Evolutionary conservation across 768 basidiomycete genomes (phyloP), one percentile per base, ranked within the genome.

Genomic region (Phallus indusiatus): DNA sequence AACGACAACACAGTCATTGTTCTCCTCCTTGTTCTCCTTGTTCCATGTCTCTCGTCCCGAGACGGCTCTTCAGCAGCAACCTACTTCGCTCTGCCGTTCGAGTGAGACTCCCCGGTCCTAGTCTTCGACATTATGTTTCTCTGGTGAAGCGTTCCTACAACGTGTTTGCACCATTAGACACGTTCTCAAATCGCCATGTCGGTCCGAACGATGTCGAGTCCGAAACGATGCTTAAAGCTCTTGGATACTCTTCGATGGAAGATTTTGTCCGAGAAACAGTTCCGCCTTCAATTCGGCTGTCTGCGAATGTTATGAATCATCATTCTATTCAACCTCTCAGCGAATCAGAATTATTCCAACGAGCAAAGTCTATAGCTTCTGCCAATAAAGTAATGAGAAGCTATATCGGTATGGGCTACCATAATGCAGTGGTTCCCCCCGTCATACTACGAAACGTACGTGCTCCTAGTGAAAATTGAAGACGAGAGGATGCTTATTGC

Each of bases 351-450:
- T 77, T 99, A 47, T 75, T 85, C 56, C 72, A 75, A 18, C 76
- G 89, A 56, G 93, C 90, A 0, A 86, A 84, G 68, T 79, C 80
- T 64, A 74, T 98, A 10, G 94, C 84, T n/a, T 73, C 68, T 16
- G 77, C 81, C 69, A 98, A 99, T 73, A 82, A 86, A 72, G 75
- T 81, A 5, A 88, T 87, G 71, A 90, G 86, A 77, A 94, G 85
- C 67, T 98, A 93, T 71, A 99, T 98, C 68, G 96, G 96, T 36
- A 93, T 97, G 92, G 95, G 96, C 9, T 99, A 96, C 72, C 90
- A 94, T 68, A 85, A 85, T 64, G 92, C 94, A 2, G 90, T 95
- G 50, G 90, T 95, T 5, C 94, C 94, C n/a, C 88, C 90, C 8
- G 92, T 96, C 53, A 92, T 96, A 71, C 77, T 95, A 65, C 86